A percentile compares a stretch with the other conserved stretches of the same genome.
phyloP scores from a whole-genome alignment of 148 eudicot species.

The Hydrangea macrophylla region DNA sequence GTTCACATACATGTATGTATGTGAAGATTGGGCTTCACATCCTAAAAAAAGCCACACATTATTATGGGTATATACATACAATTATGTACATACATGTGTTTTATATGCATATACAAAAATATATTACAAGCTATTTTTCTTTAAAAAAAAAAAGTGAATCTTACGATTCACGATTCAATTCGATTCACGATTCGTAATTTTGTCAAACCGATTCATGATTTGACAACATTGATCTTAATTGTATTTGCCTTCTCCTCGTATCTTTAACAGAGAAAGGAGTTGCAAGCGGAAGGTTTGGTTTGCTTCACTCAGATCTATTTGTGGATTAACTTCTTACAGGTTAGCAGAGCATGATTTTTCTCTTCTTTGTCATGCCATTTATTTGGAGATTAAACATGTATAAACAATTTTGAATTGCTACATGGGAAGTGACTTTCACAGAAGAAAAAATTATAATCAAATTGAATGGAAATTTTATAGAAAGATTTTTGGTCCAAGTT shows the following conservation, averaged over 20 bases:
- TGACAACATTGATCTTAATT: too few relatives aligned
- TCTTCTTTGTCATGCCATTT: constrained; percentile 7
- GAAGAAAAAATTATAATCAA: not conserved
- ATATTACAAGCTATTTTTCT: too few relatives aligned
- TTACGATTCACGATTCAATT: too few relatives aligned
- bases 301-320: not conserved
- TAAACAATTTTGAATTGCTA: constrained; percentile 7
- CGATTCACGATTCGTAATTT: too few relatives aligned
- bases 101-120: too few relatives aligned
- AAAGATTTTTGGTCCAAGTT: constrained; percentile 8
- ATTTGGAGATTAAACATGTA: constrained; percentile 14
- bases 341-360: constrained; percentile 7
- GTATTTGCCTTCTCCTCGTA: not conserved
- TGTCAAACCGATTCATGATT: too few relatives aligned
- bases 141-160: too few relatives aligned
- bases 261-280: constrained; percentile 5
- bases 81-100: not conserved
- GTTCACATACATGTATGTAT: too few relatives aligned
- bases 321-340: constrained; percentile 13
- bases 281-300: constrained; percentile 6
- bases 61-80: too few relatives aligned
- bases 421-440: not conserved
- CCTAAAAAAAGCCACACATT: too few relatives aligned
- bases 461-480: not conserved
- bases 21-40: too few relatives aligned